Base-by-base conservation (phyloP, 2,329 filamentous ascomycete species). In the Penicillium thymicola region DNA sequence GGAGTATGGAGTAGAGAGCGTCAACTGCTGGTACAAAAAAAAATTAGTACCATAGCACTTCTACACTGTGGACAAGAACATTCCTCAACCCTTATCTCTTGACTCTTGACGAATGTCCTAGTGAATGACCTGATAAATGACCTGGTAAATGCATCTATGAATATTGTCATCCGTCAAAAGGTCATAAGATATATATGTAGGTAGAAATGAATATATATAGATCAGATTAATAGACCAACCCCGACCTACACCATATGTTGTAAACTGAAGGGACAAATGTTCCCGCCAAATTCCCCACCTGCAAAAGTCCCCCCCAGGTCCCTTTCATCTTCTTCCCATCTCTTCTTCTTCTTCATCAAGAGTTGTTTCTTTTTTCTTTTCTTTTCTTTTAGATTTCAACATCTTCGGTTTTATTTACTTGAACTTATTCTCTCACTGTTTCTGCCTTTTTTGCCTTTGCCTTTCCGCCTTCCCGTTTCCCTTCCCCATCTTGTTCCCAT, bases 221-320 rank as follows among this genome's bases (percentile, higher is more conserved):
- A 32, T 30, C 42, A 18, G n/a, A 44, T 40, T 7, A 11, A 6
- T 16, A 21, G n/a, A 34, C 32, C 13, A 2, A 30, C 30, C 30
- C 30, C 5, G n/a, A n/a, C 34, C 34, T 25, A 25, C 25, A 7
- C 25, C 5, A 7, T 25, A 28, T 8, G 8, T 2, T 28, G 25
- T 9, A 38, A 9, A n/a, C 37, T 21, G 25, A 32, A 30, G 28
- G 43, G 43, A 34, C 28, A 34, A 23, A 23, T 34, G 43, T 46
- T 34, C 28, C 27, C 43, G 28, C 13, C 21, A 43, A 30, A 34
- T 50, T 54, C 52, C 52, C 52, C 52, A 54, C 51, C 37, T 53
- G n/a, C 51, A 43, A 54, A 54, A 50, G 52, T 54, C 45, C 52
- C 28, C 32, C 34, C 16, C 21, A 21, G 34, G n/a, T 48, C 30